Evolutionary conservation across 352 stramenopile species (phyloP).

Genomic region (Lagenidium sp.): DNA sequence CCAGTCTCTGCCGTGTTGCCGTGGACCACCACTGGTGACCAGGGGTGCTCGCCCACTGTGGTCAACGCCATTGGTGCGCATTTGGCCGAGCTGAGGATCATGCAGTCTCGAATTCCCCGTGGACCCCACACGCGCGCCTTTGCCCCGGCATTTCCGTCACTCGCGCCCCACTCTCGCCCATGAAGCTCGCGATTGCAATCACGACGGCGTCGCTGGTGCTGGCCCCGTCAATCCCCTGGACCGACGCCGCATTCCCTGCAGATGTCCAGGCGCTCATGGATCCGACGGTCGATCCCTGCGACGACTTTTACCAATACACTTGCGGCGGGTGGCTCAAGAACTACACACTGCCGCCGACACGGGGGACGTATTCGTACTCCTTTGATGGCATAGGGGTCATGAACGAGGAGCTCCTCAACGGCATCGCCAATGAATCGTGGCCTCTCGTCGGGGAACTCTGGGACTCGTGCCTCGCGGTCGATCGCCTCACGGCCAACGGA

Average conservation of each 20-base stretch:
- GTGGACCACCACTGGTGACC: neutral
- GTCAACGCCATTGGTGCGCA: too few species aligned
- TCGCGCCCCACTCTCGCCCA: too few species aligned
- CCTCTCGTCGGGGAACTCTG: constrained; percentile 14
- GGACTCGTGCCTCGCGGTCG: constrained; percentile 5
- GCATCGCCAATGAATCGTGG: constrained; percentile 14
- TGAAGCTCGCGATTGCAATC: too few species aligned
- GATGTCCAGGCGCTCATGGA: constrained; percentile 10
- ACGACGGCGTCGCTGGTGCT: neutral
- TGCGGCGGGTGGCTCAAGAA: constrained; percentile 16
- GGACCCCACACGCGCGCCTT: too few species aligned
- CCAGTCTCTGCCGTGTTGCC: neutral
- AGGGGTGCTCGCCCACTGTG: too few species aligned
- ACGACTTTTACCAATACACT: constrained; percentile 17
- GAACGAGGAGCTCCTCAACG: constrained; percentile 9
- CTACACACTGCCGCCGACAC: constrained; percentile 6
- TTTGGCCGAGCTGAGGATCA: too few species aligned
- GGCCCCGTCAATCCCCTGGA: neutral
- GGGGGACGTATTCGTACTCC: constrained; percentile 2
- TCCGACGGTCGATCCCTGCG: constrained; percentile 8
- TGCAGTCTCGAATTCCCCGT: too few species aligned
- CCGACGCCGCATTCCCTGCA: neutral
- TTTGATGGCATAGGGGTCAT: constrained; percentile 11
- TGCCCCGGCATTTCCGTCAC: too few species aligned
- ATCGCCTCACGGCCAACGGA: constrained; percentile 1